These are phyloP conservation scores for Arthrobotrys iridis DNA, from an alignment of 2,329 filamentous ascomycete species.

Conservation along the genomic window DNA sequence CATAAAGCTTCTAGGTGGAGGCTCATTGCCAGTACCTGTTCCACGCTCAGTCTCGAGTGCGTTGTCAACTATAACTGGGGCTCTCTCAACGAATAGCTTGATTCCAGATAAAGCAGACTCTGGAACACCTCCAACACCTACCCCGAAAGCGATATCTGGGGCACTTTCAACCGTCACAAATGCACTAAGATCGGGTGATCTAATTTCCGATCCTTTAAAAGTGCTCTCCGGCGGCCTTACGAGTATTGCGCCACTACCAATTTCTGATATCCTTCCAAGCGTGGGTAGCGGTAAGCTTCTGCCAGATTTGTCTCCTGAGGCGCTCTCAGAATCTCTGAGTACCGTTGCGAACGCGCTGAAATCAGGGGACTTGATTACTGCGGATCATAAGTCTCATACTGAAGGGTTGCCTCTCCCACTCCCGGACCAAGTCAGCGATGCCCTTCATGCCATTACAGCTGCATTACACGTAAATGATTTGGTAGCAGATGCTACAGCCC, in stretches of 20 bases:
- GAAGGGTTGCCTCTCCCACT: constrained; percentile 10
- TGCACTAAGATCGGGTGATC: constrained; percentile 29
- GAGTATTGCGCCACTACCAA: constrained; percentile 7
- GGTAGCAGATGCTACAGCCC: constrained; percentile 28
- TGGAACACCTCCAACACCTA: not conserved
- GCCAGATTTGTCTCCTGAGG: constrained; percentile 14
- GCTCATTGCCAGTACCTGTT: constrained; percentile 28
- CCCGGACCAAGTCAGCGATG: constrained; percentile 24
- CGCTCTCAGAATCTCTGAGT: constrained; percentile 11
- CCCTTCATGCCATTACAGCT: constrained; percentile 1
- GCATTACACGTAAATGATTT: constrained; percentile 43
- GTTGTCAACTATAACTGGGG: constrained; percentile 22
- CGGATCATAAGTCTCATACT: not conserved
- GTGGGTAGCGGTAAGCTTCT: not conserved
- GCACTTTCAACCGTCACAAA: constrained; percentile 42
- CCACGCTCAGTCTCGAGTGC: constrained; percentile 27
- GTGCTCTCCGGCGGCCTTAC: not conserved
- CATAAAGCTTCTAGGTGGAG: constrained; percentile 34
- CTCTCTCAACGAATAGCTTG: constrained; percentile 24
- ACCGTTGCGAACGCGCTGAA: constrained; percentile 31
- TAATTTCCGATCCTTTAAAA: constrained; percentile 14
- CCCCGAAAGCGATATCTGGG: constrained; percentile 21
- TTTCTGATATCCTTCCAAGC: not conserved
- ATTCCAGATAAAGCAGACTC: constrained; percentile 1
- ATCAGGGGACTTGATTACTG: constrained; percentile 24